Percentiles rank a stretch among this genome's conserved stretches.
Conservation (phyloP, 106 monocot genomes). For the Dactylorhiza incarnata region DNA sequence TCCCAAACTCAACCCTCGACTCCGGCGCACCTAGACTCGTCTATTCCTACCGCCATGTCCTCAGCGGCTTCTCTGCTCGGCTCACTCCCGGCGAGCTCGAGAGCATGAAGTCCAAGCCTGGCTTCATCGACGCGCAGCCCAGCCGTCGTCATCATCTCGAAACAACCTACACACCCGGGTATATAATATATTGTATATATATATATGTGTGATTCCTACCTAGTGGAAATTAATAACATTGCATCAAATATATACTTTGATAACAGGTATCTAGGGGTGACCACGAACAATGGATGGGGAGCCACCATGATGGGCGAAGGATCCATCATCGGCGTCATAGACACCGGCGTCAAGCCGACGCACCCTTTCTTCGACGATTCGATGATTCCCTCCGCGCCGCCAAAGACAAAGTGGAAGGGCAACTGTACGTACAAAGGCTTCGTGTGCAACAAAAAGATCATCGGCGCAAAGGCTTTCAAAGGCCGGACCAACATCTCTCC, state of each 20-base stretch:
- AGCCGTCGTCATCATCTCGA: constrained; percentile 5
- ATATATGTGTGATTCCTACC: too few relatives aligned
- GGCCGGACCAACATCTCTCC: background rate
- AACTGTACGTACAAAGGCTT: background rate
- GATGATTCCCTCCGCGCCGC: background rate
- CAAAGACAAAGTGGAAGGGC: constrained; percentile 9
- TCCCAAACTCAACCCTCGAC: background rate
- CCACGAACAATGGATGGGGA: background rate
- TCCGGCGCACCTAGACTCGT: constrained; percentile 14
- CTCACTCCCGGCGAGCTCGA: too few relatives aligned
- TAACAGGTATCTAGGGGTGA: constrained; percentile 15
- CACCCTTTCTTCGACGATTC: constrained; percentile 23
- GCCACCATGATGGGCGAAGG: constrained; percentile 7
- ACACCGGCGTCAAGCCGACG: constrained; percentile 15
- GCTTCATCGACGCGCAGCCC: constrained; percentile 26
- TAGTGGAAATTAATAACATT: too few relatives aligned
- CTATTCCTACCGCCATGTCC: constrained; percentile 32
- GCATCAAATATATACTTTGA: too few relatives aligned
- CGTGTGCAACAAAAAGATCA: constrained; percentile 17
- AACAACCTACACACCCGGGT: constrained; percentile 44
- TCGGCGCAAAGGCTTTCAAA: constrained; percentile 7
- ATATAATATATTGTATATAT: too few relatives aligned
- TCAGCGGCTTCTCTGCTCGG: constrained; percentile 13
- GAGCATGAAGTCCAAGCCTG: constrained; percentile 14
- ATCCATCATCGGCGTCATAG: constrained; percentile 16